Evolutionary conservation across 2,329 filamentous ascomycete genomes (phyloP), one percentile per base, ranked within the genome.

Genomic region (Sporothrix mexicana): DNA sequence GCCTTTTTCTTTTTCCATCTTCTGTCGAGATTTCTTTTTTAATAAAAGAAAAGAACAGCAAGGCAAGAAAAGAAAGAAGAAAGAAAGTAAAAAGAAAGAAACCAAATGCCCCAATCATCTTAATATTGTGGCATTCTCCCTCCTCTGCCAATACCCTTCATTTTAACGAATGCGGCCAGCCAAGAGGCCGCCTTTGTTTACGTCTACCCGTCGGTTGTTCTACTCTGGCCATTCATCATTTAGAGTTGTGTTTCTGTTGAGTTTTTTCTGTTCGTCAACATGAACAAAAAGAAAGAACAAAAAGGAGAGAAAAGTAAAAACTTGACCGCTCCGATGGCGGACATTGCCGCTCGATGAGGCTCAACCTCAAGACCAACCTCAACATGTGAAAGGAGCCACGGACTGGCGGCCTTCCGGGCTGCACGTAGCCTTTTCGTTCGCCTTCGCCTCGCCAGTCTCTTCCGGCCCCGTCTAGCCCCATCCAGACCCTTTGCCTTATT

Each of bases 141-240:
- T 36, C 30, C 4, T 36, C 30, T 36, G 30, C 30, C 30, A 36
- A 36, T 7, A 36, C 30, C 30, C 30, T 61, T 61, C 12, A 25
- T 36, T 30, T 17, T 64, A 10, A 20, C 66, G n/a, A 43, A 53
- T 69, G 66, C 66, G 30, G 66, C 30, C 66, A 20, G 25, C 66
- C 66, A 69, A 20, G 25, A 69, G 66, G 15, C 66, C 49, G 66
- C 66, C 49, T 55, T 55, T 69, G 49, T 69, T 43, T 55, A 55
- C 66, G 66, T 41, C 45, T 68, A 68, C 23, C 45, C 43, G 62
- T 30, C 64, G 23, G 45, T 15, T 68, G 66, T 69, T 69, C 49
- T 20, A 55, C 66, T 3, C 23, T 61, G 12, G n/a, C 36, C 49
- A 41, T 61, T 61, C 55, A 51, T 61, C 12, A 61, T 70, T 70